phyloP scores from a whole-genome alignment of 352 stramenopile species.

The Saprolegnia parasitica region DNA sequence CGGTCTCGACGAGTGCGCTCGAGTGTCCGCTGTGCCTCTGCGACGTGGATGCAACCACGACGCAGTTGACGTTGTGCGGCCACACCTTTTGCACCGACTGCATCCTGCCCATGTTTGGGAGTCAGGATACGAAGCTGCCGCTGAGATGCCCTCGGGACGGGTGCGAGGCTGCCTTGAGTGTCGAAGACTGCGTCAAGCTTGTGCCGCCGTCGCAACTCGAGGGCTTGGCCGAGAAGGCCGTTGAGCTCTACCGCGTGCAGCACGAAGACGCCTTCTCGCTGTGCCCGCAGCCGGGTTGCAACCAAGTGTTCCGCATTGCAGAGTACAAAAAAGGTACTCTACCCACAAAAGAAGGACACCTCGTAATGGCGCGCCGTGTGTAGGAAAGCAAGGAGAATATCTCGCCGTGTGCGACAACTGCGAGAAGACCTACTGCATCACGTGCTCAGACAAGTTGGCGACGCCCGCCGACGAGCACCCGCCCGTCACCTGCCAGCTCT shows the following conservation, averaged over 20 bases:
- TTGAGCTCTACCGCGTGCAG: slow-evolving; percentile 28
- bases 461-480: slow-evolving; percentile 14
- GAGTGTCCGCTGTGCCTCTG: slow-evolving; percentile 25
- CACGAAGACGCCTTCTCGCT: slow-evolving; percentile 17
- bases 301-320: slow-evolving; percentile 27
- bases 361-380: neutral
- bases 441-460: slow-evolving; percentile 16
- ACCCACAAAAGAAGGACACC: neutral
- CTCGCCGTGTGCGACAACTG: slow-evolving; percentile 33
- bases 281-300: slow-evolving; percentile 32
- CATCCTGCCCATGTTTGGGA: slow-evolving; percentile 11
- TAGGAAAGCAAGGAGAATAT: slow-evolving; percentile 13
- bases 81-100: slow-evolving; percentile 30
- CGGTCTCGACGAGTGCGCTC: neutral
- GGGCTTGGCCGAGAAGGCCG: slow-evolving; percentile 27
- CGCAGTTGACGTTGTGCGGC: slow-evolving; percentile 29
- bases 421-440: slow-evolving; percentile 27
- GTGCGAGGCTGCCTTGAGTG: slow-evolving; percentile 18
- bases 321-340: neutral
- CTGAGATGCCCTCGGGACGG: slow-evolving; percentile 15
- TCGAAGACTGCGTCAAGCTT: slow-evolving; percentile 27
- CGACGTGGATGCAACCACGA: slow-evolving; percentile 22
- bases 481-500: slow-evolving; percentile 28
- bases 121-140: slow-evolving; percentile 9
- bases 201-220: slow-evolving; percentile 13